Base-by-base conservation (phyloP, 441 rosid genomes). In the Dalechampia spathulata region DNA sequence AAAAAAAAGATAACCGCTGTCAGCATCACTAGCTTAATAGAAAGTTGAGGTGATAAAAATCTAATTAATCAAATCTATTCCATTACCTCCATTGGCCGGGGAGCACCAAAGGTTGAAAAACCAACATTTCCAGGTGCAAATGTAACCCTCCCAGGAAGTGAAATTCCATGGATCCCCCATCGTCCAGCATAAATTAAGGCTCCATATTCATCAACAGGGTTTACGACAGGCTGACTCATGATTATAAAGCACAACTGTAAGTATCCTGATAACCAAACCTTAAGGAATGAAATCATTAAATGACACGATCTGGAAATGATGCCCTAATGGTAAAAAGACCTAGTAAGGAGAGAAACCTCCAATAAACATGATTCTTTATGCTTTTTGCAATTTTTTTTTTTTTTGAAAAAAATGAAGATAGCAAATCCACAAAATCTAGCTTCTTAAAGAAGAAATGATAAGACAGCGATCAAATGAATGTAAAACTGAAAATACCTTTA, bases 91-190 rank as follows among this genome's bases (percentile, higher is more conserved):
- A 77, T 82, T 6, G 97, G 97, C 27, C 90, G 92, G 32, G 97
- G 89, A 50, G 95, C 92, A 48, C 96, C 99, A 73, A 89, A 93
- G 41, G 96, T 93, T 49, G 89, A 74, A 64, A 85, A 93, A 26
- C 99, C 99, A n/a, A 78, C 77, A 81, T 87, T 86, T 65, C 99
- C 99, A 17, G 99, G 99, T 16, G 96, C 87, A 78, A 85, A 93
- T 22, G 99, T 89, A 40, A 79, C 96, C 75, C 97, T 80, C 36
- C 96, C 99, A 0, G 99, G 97, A 46, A 89, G 90, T 1, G 89
- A 69, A 52, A 83, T 76, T 44, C 97, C 96, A 46, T 89, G 85
- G 60, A 86, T 77, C 49, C 96, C 99, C 99, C 97, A 93, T 68
- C 99, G 78, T 52, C 99, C 97, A 41, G 95, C 89, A 78, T 87